Base-by-base conservation (phyloP, 495 filamentous ascomycete species). In the Neurospora tetraspora region DNA sequence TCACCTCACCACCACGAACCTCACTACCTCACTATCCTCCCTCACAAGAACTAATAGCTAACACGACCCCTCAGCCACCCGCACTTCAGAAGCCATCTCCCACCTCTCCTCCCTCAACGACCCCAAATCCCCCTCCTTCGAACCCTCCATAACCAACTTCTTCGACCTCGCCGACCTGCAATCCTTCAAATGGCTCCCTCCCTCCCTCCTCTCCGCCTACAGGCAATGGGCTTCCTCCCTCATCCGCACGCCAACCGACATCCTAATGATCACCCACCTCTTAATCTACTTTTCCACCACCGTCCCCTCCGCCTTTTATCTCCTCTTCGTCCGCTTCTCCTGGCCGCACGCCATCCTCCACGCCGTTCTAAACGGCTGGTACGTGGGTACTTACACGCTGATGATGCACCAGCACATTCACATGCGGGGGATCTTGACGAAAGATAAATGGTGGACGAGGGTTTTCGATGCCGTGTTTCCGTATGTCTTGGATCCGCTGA, bases 371-470 rank as follows among this genome's bases (percentile, higher is more conserved):
- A 87, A 89, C 72, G 75, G 83, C 42, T 91, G 82, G 71, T 93
- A 89, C 76, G 84, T 87, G 39, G 92, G 92, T 31, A 83, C 88
- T 12, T 95, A 92, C 81, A 94, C 92, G 0, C 82, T 95, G 42
- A 89, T 95, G 89, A 89, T 90, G 82, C 92, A 94, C 76, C 91
- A 94, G 73, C 92, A 94, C 79, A 94, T 94, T 74, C 92, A 95
- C 79, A 88, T 87, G 80, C 86, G 87, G 27, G 92, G 92, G n/a
- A 83, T 93, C 16, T 79, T 93, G n/a, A 75, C 80, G 5, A 83
- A 82, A 69, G 91, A 94, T 76, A 74, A 77, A 5, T 27, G 1
- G 1, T 61, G 27, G 23, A 18, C 53, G 27, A 16, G 23, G 1
- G 6, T 34, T 0, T 61, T 61, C 0, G 53, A 65, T 1, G 53